These are phyloP conservation scores for Leptographium galeiforme DNA, from an alignment of 2,329 filamentous ascomycete genomes.

Conservation along the genomic window DNA sequence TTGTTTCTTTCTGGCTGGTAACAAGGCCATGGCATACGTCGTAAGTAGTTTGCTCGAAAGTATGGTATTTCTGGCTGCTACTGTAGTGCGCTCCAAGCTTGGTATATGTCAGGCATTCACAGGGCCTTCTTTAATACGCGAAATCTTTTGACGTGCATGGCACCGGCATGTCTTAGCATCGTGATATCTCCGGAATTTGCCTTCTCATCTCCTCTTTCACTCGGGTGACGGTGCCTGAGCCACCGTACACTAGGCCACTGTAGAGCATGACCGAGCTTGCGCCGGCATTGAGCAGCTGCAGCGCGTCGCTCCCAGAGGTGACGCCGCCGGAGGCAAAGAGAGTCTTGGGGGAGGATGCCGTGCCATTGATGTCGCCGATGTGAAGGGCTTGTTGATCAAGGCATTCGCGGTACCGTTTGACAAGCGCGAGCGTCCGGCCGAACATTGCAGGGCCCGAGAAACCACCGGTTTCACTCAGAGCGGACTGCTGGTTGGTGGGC, in stretches of 20 bases:
- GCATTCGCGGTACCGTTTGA: conserved; percentile 62
- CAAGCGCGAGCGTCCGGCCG: conserved; percentile 61
- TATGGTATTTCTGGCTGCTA: no score
- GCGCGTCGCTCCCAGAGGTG: conserved; percentile 72
- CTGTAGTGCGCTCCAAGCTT: no score
- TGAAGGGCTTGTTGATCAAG: conserved; percentile 35
- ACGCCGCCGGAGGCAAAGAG: conserved; percentile 93
- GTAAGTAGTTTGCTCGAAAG: no score
- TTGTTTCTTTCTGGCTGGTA: no score
- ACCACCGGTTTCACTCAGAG: conserved; percentile 67
- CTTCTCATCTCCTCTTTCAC: conserved; percentile 46
- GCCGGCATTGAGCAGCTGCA: conserved; percentile 72
- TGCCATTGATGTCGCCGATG: conserved; percentile 14
- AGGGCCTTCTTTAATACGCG: no score
- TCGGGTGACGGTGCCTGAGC: conserved; percentile 48
- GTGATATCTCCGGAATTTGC: no score
- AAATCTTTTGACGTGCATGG: no score
- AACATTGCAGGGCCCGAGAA: conserved; percentile 89
- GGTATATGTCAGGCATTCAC: no score
- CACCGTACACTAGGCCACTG: conserved; percentile 57
- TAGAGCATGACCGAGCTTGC: conserved; percentile 88
- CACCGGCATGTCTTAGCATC: no score
- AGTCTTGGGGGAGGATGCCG: conserved; percentile 40
- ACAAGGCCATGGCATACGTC: no score
- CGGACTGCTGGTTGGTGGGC: conserved; percentile 49